Evolutionary conservation across 495 filamentous ascomycete genomes (phyloP).

Genomic region (Lentithecium fluviatile): DNA sequence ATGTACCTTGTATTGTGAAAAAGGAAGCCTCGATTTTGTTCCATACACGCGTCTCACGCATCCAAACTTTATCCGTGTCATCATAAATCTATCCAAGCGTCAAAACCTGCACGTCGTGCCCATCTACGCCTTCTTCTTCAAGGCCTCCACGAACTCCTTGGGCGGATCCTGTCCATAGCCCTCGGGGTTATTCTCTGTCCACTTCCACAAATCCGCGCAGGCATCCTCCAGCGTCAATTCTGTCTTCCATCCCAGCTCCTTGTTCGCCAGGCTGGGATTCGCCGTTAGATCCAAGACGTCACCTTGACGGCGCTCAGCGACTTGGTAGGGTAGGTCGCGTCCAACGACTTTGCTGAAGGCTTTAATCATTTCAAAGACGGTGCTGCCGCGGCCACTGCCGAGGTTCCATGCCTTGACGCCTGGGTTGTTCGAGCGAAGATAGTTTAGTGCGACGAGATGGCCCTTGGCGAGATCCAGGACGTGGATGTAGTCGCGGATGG

Average conservation of each 20-base stretch:
- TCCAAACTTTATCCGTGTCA: no score
- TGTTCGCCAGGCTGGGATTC: slow-evolving; percentile 80
- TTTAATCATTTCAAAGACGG: slow-evolving; percentile 95
- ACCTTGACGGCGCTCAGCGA: slow-evolving; percentile 76
- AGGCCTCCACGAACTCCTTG: slow-evolving; percentile 66
- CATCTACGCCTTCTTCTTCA: slow-evolving; percentile 9
- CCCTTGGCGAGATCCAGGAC: slow-evolving; percentile 87
- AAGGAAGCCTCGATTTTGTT: no score
- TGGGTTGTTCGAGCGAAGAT: slow-evolving; percentile 84
- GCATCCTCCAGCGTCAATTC: slow-evolving; percentile 86
- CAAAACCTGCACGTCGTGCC: neutral
- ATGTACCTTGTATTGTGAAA: no score
- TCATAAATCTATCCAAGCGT: no score
- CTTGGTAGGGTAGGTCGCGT: slow-evolving; percentile 79
- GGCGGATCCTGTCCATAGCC: slow-evolving; percentile 91
- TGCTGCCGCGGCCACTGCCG: slow-evolving; percentile 91
- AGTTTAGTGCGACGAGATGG: slow-evolving; percentile 87
- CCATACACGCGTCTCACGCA: no score
- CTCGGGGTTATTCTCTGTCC: slow-evolving; percentile 92
- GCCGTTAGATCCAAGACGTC: slow-evolving; percentile 95
- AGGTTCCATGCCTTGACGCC: slow-evolving; percentile 96
- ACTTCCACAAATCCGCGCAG: slow-evolving; percentile 92
- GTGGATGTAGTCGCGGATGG: slow-evolving; percentile 75
- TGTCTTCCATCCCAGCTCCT: slow-evolving; percentile 90
- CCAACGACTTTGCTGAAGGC: slow-evolving; percentile 88